Base-by-base conservation (phyloP, 2,329 filamentous ascomycete species). In the Ceratocystis eucalypticola region DNA sequence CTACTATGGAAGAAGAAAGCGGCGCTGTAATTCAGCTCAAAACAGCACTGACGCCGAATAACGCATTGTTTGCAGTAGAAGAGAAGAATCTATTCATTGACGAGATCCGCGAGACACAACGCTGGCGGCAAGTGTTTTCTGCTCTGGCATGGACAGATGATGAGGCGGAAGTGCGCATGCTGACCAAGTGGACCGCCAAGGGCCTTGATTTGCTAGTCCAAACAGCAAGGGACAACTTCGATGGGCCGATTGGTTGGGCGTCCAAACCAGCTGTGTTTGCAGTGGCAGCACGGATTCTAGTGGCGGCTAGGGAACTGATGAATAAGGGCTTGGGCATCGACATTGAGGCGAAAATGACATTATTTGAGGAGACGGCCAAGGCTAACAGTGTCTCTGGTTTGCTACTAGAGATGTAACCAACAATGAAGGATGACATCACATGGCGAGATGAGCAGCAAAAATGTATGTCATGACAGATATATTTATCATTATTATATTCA, bases 81-180 rank as follows among this genome's bases (percentile, higher is more conserved):
- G 92, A 95, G 74, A 91, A 96, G 73, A 99, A 99, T 73, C 80
- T 96, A n/a, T 97, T 90, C 74, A 79, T 93, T 62, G 93, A 97
- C 73, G 86, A 91, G 70, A 83, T 90, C 5, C 80, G 85, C 61
- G 92, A 96, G 74, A 80, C 85, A 2, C 76, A 80, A 20, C 74
- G 84, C n/a, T 96, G 91, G 91, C 76, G 80, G 0, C 74, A 74
- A 17, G 77, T 83, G 2, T 76, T 88, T 37, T 66, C 48, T 33
- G 75, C 44, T 28, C 65, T 4, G 72, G 70, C 69, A 65, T 69
- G 2, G 65, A 71, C 62, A 12, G 48, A 28, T 0, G 72, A 72
- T 7, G 65, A 66, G 1, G 71, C 15, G 8, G 55, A 65, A 10
- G 33, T 59, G 55, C 33, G 20, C 25, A 12, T 71, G 5, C 69